Conservation (phyloP, 805 yeast genomes). For the Pichia heedii region DNA sequence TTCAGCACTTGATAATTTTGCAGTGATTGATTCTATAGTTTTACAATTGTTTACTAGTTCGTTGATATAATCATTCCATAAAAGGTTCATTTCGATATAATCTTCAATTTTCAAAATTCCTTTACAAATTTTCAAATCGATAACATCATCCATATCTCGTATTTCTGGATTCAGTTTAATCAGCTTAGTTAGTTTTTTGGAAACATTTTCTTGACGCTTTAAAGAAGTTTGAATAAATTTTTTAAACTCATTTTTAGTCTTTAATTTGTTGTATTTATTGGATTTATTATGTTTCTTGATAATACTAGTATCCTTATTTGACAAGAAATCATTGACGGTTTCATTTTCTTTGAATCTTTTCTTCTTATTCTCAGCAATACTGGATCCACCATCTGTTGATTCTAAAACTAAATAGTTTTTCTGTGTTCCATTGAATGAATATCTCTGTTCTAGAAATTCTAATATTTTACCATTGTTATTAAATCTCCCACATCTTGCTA, state of each 20-base stretch:
- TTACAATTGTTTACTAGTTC: conserved; percentile 37
- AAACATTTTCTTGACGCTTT: conserved; percentile 31
- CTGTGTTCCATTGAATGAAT: conserved; percentile 37
- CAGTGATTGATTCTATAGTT: conserved; percentile 29
- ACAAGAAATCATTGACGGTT: not conserved
- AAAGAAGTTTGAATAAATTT: conserved; percentile 31
- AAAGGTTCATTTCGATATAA: conserved; percentile 44
- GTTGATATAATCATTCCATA: conserved; percentile 67
- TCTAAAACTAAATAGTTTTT: conserved; percentile 36
- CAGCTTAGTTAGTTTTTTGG: conserved; percentile 27
- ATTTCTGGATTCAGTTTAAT: conserved; percentile 20
- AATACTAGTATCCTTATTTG: not conserved
- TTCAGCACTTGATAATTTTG: conserved; percentile 67
- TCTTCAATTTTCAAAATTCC: conserved; percentile 33
- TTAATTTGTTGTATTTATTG: conserved; percentile 18
- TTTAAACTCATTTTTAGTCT: conserved; percentile 34
- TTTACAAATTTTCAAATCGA: conserved; percentile 16
- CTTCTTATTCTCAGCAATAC: conserved; percentile 10
- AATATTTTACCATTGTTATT: conserved; percentile 28
- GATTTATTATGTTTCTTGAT: not conserved
- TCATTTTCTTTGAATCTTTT: conserved; percentile 13
- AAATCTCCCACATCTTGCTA: conserved; percentile 35
- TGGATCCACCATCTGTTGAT: conserved; percentile 28
- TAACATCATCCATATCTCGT: conserved; percentile 12
- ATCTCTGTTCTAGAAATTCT: conserved; percentile 36